Conservation (phyloP, 2,329 filamentous ascomycete species). For the Diaporthe helianthi region DNA sequence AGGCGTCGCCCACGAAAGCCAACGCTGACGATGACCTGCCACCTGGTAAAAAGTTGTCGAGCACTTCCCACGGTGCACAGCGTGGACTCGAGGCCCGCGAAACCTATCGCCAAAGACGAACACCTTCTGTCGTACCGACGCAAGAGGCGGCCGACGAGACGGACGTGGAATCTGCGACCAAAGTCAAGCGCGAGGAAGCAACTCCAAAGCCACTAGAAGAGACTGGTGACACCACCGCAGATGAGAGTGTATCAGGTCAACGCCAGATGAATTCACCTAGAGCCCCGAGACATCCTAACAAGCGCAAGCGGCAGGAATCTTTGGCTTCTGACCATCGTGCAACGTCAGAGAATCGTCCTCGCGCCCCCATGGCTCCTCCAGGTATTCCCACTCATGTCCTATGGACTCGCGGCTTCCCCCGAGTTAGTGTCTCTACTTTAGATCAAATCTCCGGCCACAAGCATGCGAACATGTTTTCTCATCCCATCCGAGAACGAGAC, state of each 20-base stretch:
- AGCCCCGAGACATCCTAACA: slow-evolving; percentile 47
- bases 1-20: slow-evolving; percentile 46
- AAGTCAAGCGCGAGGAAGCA: slow-evolving; percentile 65
- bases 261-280: slow-evolving; percentile 47
- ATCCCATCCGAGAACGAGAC: slow-evolving; percentile 75
- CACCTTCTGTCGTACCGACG: slow-evolving; percentile 33
- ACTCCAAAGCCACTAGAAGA: slow-evolving; percentile 64
- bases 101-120: slow-evolving; percentile 31
- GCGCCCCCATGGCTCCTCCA: slow-evolving; percentile 27
- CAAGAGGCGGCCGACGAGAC: slow-evolving; percentile 44
- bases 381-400: slow-evolving; percentile 69
- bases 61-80: slow-evolving; percentile 44
- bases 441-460: slow-evolving; percentile 81
- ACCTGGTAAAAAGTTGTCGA: slow-evolving; percentile 34
- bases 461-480: slow-evolving; percentile 80
- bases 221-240: slow-evolving; percentile 60
- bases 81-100: slow-evolving; percentile 42
- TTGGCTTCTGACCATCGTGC: slow-evolving; percentile 42
- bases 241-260: slow-evolving; percentile 56
- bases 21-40: slow-evolving; percentile 42
- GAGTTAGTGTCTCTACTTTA: slow-evolving; percentile 74
- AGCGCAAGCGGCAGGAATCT: slow-evolving; percentile 65
- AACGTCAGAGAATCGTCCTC: slow-evolving; percentile 23
- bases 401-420: slow-evolving; percentile 77
- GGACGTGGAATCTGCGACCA: slow-evolving; percentile 49